Percentiles rank a stretch among this genome's conserved stretches.
These are phyloP conservation scores for Psidium guajava DNA, from an alignment of 345 rosid species.

Conservation along the genomic window DNA sequence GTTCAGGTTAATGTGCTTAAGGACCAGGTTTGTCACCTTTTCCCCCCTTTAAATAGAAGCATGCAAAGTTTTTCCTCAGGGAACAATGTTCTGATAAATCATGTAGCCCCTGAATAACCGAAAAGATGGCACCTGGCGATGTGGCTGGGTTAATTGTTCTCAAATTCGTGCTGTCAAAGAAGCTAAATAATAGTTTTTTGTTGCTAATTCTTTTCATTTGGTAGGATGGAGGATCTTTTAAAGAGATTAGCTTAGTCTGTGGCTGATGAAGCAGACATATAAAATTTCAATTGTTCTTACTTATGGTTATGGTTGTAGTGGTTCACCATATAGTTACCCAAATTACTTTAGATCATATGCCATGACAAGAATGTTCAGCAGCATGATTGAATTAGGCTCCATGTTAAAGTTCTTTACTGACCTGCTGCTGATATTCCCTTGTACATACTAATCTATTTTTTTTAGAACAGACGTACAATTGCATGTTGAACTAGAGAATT, in stretches of 20 bases:
- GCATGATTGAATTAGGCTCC: background rate
- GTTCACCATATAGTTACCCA: background rate
- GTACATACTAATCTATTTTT: background rate
- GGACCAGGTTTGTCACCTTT: conserved; percentile 50
- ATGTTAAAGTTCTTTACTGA: background rate
- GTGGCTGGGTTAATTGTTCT: background rate
- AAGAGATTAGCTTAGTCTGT: background rate
- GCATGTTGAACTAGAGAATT: background rate
- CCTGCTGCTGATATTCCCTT: background rate
- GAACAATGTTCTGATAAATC: background rate
- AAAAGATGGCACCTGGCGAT: background rate
- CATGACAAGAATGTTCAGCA: background rate
- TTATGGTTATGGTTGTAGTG: background rate
- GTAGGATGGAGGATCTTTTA: background rate
- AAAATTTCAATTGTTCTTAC: background rate
- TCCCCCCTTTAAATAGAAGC: background rate
- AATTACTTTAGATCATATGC: background rate
- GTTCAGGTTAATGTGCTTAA: conserved; percentile 60
- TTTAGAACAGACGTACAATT: background rate
- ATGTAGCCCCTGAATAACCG: background rate
- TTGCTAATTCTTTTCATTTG: background rate
- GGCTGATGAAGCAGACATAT: background rate
- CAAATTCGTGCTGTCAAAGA: background rate
- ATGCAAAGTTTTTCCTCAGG: background rate
- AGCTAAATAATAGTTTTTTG: background rate